Conservation (phyloP, 345 rosid genomes). For the Aquilaria malaccensis region DNA sequence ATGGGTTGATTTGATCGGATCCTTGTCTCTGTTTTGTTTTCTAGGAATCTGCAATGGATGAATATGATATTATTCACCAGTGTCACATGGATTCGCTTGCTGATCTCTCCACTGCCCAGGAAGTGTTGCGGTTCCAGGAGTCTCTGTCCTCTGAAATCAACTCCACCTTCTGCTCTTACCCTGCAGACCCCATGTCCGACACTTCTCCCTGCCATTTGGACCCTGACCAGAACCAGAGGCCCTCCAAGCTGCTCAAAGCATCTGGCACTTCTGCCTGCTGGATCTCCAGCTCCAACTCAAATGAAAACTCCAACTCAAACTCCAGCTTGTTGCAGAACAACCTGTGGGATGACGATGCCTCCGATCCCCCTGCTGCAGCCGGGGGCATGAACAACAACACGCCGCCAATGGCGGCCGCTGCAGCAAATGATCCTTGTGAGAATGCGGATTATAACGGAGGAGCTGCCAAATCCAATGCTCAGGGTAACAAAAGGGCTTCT, state of each 20-base stretch:
- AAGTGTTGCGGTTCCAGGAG: constrained; percentile 17
- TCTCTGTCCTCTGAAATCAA: constrained; percentile 32
- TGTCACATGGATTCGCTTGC: constrained; percentile 26
- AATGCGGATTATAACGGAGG: constrained; percentile 5
- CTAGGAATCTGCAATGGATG: constrained; percentile 22
- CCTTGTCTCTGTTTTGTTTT: no score
- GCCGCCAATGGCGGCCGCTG: no score
- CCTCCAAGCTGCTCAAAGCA: constrained; percentile 23
- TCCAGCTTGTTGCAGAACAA: no score
- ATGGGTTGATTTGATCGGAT: no score
- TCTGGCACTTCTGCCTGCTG: constrained; percentile 13
- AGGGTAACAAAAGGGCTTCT: constrained; percentile 10
- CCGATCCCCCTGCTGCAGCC: no score
- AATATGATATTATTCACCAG: constrained; percentile 31
- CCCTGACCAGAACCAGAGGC: constrained; percentile 3
- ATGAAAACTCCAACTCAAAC: not conserved
- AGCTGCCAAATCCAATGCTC: constrained; percentile 2
- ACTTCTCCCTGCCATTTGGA: no score
- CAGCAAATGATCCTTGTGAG: constrained; percentile 6
- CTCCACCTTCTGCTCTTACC: constrained; percentile 14
- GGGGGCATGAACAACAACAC: no score
- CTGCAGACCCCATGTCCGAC: constrained; percentile 6
- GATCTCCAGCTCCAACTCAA: constrained; percentile 19
- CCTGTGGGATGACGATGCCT: no score
- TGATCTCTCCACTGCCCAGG: constrained; percentile 18